Conservation (phyloP, 2,329 filamentous ascomycete genomes). For the Sordariomycetes sp. region DNA sequence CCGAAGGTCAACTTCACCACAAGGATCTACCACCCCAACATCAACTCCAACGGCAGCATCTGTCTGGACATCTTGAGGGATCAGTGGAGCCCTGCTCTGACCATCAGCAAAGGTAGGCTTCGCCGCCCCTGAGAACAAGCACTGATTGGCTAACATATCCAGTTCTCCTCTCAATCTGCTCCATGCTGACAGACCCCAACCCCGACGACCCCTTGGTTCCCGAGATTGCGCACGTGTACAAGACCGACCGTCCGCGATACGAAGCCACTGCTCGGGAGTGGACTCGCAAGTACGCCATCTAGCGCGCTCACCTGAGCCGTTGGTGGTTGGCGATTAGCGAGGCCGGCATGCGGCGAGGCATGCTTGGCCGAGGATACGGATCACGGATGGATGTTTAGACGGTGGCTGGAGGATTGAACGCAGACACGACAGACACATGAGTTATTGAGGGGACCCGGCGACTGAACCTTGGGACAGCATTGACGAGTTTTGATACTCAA, state of each 20-base stretch:
- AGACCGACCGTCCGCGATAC: conserved; percentile 93
- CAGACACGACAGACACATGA: background rate
- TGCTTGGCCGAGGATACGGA: background rate
- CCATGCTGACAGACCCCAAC: conserved; percentile 99
- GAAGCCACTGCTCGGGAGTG: conserved; percentile 95
- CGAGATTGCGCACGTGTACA: conserved; percentile 99
- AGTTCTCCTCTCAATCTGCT: conserved; percentile 98
- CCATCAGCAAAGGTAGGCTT: conserved; percentile 86
- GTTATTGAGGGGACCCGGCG: conserved; percentile 3
- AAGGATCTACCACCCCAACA: conserved; percentile 99
- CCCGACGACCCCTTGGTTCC: conserved; percentile 97
- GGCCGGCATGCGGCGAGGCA: background rate
- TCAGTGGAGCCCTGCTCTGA: conserved; percentile 97
- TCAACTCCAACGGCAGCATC: conserved; percentile 99
- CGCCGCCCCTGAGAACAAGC: background rate
- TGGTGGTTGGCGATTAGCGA: background rate
- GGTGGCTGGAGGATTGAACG: background rate
- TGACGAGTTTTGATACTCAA: conserved; percentile 4
- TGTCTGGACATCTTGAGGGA: conserved; percentile 97
- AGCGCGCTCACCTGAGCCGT: conserved; percentile 14
- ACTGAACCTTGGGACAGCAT: conserved; percentile 2
- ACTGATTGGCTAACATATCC: conserved; percentile 4
- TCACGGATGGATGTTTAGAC: background rate
- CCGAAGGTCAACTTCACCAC: conserved; percentile 99
- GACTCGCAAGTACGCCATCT: conserved; percentile 99